phyloP scores from a whole-genome alignment of 495 filamentous ascomycete genomes.

The Penicillium malachiteum region DNA sequence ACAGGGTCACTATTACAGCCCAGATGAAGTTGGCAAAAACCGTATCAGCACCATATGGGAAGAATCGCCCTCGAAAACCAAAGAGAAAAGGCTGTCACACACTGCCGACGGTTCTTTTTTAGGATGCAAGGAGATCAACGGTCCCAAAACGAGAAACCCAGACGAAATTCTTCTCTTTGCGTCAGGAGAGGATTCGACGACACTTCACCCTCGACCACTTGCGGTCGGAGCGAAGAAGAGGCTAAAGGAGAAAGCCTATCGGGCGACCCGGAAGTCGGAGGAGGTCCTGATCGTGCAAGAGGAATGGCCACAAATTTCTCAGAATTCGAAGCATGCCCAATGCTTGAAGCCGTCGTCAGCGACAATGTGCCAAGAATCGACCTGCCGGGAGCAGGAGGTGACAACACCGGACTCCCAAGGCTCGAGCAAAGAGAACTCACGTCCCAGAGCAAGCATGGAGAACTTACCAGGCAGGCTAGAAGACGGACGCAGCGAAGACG shows the following conservation, averaged over 20 bases:
- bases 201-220: constrained; percentile 24
- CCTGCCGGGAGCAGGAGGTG: constrained; percentile 22
- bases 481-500: constrained; percentile 27
- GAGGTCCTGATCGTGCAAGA: constrained; percentile 26
- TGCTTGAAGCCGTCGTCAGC: constrained; percentile 38
- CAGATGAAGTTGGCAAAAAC: constrained; percentile 44
- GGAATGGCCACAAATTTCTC: constrained; percentile 38
- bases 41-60: constrained; percentile 43
- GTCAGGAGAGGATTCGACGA: constrained; percentile 27
- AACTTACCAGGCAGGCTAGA: constrained; percentile 15
- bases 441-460: constrained; percentile 10
- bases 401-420: constrained; percentile 15
- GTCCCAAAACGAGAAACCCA: constrained; percentile 35
- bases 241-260: constrained; percentile 23
- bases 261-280: constrained; percentile 12
- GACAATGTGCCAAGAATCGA: constrained; percentile 32
- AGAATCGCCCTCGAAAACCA: constrained; percentile 29
- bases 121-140: constrained; percentile 47
- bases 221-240: constrained; percentile 25
- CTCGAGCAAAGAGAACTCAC: constrained; percentile 31
- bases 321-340: constrained; percentile 46
- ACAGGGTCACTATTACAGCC: constrained; percentile 35
- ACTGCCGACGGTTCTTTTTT: constrained; percentile 47
- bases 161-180: constrained; percentile 45
- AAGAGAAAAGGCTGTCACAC: constrained; percentile 19